Evolutionary conservation across 345 rosid species (phyloP).

Genomic region (Xanthoceras sorbifolium): DNA sequence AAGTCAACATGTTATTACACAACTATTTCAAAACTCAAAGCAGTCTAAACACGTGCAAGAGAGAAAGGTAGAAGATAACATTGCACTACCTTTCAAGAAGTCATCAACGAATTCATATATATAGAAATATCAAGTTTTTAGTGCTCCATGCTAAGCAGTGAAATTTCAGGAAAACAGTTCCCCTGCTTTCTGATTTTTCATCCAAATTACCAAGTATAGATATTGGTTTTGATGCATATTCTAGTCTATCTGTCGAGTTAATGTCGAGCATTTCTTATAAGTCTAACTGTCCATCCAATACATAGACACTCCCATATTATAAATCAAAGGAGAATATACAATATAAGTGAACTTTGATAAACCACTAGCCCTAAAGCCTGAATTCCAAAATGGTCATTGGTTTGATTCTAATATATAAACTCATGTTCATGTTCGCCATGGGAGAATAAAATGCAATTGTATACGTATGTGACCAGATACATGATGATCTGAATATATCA

Average conservation of each 20-base stretch:
- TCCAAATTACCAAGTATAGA: neutral
- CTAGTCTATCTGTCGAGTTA: neutral
- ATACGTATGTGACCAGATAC: neutral
- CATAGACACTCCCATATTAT: neutral
- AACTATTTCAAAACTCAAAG: neutral
- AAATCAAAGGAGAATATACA: neutral
- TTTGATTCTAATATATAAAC: neutral
- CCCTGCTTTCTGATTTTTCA: neutral
- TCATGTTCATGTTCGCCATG: neutral
- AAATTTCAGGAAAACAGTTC: neutral
- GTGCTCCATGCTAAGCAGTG: constrained; percentile 1
- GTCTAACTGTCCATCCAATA: neutral
- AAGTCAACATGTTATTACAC: neutral
- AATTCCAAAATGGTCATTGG: neutral
- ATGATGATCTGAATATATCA: neutral
- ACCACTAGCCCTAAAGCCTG: neutral
- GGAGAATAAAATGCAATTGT: neutral
- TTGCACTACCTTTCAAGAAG: too few relatives aligned
- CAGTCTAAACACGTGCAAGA: too few relatives aligned
- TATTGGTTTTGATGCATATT: neutral
- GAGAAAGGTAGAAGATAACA: too few relatives aligned
- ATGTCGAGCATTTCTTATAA: neutral
- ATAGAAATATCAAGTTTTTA: neutral
- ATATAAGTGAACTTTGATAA: neutral
- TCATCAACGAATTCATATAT: neutral